A percentile compares a stretch with the other conserved stretches of the same genome.
phyloP scores from a whole-genome alignment of 305 asterid genomes.

The Solanum hybrid region DNA sequence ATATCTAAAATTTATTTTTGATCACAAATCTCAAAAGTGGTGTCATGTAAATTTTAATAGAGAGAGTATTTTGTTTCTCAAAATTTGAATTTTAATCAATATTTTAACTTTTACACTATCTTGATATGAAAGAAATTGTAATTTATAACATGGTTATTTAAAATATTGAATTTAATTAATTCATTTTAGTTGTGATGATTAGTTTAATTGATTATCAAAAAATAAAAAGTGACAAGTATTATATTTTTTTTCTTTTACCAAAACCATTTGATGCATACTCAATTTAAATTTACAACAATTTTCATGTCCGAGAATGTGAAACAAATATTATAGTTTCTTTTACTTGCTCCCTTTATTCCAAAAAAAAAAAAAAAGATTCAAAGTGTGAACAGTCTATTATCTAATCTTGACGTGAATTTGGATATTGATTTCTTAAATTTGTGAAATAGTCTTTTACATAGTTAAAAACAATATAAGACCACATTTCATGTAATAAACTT shows the following conservation, averaged over 20 bases:
- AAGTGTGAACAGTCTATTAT: not conserved
- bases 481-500: not conserved
- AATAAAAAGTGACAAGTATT: no score
- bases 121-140: no score
- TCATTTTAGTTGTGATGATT: no score
- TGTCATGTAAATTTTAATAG: not conserved
- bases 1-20: not conserved
- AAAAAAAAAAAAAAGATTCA: not conserved
- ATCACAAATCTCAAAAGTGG: not conserved
- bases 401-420: not conserved
- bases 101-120: no score
- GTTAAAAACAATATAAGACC: not conserved
- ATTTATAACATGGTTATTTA: no score
- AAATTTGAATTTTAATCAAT: no score
- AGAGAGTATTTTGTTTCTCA: not conserved
- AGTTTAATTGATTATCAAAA: no score
- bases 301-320: not conserved
- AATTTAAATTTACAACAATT: not conserved
- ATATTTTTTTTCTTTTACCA: not conserved
- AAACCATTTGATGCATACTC: not conserved
- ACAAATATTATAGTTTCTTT: not conserved
- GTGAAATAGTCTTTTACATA: not conserved
- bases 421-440: not conserved
- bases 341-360: not conserved
- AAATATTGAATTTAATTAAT: no score